These are phyloP conservation scores for Zea mays DNA, from an alignment of 176 grass and related monocot genomes.

Conservation along the genomic window DNA sequence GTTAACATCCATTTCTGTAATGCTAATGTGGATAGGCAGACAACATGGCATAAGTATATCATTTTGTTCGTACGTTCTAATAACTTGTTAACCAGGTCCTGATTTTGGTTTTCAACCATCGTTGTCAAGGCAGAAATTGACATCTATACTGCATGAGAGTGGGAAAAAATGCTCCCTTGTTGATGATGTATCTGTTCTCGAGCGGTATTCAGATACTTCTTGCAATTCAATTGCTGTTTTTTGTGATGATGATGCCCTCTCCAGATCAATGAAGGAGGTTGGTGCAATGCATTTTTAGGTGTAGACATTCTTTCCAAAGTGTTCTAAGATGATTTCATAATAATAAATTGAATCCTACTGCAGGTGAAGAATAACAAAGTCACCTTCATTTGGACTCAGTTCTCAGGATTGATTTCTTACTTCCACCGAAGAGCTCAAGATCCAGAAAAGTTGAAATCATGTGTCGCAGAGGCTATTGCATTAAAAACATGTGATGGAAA, in stretches of 20 bases:
- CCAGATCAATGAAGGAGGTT: constrained; percentile 85
- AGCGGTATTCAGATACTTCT: constrained; percentile 83
- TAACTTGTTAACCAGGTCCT: constrained; percentile 62
- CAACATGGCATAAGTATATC: constrained; percentile 1
- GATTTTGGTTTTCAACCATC: constrained; percentile 79
- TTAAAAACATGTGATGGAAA: constrained; percentile 72
- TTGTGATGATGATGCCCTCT: constrained; percentile 85
- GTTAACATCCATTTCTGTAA: constrained; percentile 7
- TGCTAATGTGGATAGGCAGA: background rate
- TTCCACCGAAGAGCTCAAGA: constrained; percentile 57
- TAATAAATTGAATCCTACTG: constrained; percentile 34
- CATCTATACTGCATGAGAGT: constrained; percentile 64
- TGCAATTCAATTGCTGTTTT: constrained; percentile 81
- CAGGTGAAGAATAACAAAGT: constrained; percentile 84
- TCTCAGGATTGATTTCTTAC: constrained; percentile 74
- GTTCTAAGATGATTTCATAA: constrained; percentile 18
- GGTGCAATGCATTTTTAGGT: constrained; percentile 3
- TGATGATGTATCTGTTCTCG: constrained; percentile 62
- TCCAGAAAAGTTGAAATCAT: constrained; percentile 59
- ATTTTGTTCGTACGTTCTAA: constrained; percentile 35
- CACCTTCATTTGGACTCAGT: constrained; percentile 83
- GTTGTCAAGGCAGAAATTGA: constrained; percentile 51
- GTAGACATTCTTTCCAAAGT: background rate
- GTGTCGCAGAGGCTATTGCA: constrained; percentile 73
- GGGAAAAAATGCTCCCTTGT: constrained; percentile 76